These are phyloP conservation scores for Pseudocercospora vitis DNA, from an alignment of 2,329 filamentous ascomycete genomes.

Conservation along the genomic window DNA sequence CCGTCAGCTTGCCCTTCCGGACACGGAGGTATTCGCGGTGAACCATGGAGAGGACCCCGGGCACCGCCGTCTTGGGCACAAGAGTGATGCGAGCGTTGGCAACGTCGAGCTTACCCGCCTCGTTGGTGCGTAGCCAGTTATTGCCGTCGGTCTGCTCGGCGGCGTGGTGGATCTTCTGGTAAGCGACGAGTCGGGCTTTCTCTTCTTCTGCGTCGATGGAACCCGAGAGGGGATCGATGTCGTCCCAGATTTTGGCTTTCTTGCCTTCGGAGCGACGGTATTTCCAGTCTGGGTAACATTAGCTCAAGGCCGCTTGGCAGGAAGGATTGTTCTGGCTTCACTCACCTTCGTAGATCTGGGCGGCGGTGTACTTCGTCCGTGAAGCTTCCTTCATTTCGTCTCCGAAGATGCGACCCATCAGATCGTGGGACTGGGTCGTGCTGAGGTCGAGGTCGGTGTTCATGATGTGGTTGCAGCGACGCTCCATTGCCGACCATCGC, in stretches of 20 bases:
- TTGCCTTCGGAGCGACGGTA: not conserved
- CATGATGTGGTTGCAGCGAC: conserved; percentile 4
- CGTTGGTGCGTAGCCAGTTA: conserved; percentile 13
- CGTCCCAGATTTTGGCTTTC: not conserved
- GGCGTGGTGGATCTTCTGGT: not conserved
- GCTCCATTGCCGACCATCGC: conserved; percentile 10
- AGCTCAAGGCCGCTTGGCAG: not conserved
- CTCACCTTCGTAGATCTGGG: conserved; percentile 9
- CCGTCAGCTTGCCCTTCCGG: not conserved
- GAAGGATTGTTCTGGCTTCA: too few species aligned
- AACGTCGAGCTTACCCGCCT: too few species aligned
- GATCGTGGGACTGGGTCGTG: conserved; percentile 1
- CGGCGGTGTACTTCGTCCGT: conserved; percentile 3
- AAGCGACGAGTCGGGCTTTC: not conserved
- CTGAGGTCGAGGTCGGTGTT: conserved; percentile 6
- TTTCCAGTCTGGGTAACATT: not conserved
- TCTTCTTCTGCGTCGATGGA: not conserved
- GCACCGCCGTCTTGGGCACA: not conserved
- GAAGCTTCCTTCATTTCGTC: not conserved
- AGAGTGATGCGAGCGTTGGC: not conserved
- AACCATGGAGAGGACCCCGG: not conserved
- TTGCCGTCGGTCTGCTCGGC: not conserved
- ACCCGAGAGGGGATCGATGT: not conserved
- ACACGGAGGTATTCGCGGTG: not conserved
- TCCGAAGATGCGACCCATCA: conserved; percentile 14